phyloP scores from a whole-genome alignment of 345 rosid species.

The Bretschneidera sinensis region DNA sequence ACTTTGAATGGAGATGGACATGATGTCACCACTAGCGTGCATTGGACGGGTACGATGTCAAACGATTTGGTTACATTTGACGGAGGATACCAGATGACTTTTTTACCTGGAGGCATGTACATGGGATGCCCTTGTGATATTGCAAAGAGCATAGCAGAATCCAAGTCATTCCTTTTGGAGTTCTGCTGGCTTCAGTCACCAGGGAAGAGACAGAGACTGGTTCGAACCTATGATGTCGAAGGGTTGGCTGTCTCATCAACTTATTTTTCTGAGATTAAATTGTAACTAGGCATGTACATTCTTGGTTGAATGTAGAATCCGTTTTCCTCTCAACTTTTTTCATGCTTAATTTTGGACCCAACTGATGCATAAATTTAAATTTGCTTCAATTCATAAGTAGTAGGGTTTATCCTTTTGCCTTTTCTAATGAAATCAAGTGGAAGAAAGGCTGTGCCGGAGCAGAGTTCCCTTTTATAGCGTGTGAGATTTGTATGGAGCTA shows the following conservation, averaged over 20 bases:
- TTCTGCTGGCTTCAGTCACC: conserved; percentile 82
- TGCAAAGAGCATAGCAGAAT: conserved; percentile 58
- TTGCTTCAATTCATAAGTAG: too few relatives aligned
- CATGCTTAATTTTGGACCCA: too few relatives aligned
- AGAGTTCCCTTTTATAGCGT: too few relatives aligned
- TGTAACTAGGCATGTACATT: too few relatives aligned
- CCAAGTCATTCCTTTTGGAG: conserved; percentile 74
- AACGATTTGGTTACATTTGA: conserved; percentile 57
- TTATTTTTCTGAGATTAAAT: conserved; percentile 56
- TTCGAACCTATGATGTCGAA: conserved; percentile 75
- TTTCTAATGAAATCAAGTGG: too few relatives aligned
- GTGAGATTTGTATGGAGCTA: too few relatives aligned
- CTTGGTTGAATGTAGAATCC: too few relatives aligned
- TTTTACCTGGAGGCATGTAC: conserved; percentile 87
- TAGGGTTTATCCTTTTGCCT: too few relatives aligned
- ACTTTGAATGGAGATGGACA: conserved; percentile 25
- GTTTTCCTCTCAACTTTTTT: too few relatives aligned
- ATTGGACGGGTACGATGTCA: conserved; percentile 53
- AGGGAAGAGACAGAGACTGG: conserved; percentile 64
- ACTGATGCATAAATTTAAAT: too few relatives aligned
- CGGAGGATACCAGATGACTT: conserved; percentile 59
- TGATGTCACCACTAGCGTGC: conserved; percentile 43
- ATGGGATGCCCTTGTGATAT: conserved; percentile 77
- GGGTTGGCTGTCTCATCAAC: conserved; percentile 88
- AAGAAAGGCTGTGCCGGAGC: too few relatives aligned